Conservation (phyloP, 2,329 filamentous ascomycete species). For the Leptographium procerum region DNA sequence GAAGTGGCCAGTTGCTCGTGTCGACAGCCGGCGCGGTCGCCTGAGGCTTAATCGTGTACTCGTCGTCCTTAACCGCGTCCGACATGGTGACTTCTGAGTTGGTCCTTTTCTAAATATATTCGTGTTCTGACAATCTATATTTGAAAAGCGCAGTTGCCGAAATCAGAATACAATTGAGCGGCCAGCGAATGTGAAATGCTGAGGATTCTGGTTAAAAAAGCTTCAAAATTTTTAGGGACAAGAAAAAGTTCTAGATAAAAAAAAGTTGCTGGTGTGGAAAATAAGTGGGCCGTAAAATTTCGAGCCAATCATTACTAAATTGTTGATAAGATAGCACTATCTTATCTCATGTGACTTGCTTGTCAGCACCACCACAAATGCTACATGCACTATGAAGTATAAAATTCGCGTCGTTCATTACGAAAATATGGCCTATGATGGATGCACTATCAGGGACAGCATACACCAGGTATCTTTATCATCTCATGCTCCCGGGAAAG, state of each 20-base stretch:
- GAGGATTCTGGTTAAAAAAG: constrained; percentile 1
- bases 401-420: too few relatives aligned
- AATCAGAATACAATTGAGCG: not conserved
- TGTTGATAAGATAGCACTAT: not conserved
- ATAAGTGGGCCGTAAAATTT: not conserved
- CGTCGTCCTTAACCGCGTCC: constrained; percentile 39
- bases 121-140: not conserved
- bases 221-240: constrained; percentile 2
- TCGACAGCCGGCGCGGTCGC: constrained; percentile 65
- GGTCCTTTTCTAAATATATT: not conserved
- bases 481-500: too few relatives aligned
- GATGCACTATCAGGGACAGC: too few relatives aligned
- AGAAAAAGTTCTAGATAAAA: constrained; percentile 10
- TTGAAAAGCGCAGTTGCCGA: not conserved
- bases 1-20: constrained; percentile 82
- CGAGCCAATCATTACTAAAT: not conserved
- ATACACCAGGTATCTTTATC: too few relatives aligned
- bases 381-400: not conserved
- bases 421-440: too few relatives aligned
- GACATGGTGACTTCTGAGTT: constrained; percentile 2
- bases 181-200: not conserved
- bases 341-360: too few relatives aligned
- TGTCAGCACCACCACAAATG: not conserved
- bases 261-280: constrained; percentile 9
- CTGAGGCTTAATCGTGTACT: constrained; percentile 89